Evolutionary conservation across 768 basidiomycete species (phyloP), one percentile per base, ranked within the genome.

Genomic region (Filobasidium wieringae): DNA sequence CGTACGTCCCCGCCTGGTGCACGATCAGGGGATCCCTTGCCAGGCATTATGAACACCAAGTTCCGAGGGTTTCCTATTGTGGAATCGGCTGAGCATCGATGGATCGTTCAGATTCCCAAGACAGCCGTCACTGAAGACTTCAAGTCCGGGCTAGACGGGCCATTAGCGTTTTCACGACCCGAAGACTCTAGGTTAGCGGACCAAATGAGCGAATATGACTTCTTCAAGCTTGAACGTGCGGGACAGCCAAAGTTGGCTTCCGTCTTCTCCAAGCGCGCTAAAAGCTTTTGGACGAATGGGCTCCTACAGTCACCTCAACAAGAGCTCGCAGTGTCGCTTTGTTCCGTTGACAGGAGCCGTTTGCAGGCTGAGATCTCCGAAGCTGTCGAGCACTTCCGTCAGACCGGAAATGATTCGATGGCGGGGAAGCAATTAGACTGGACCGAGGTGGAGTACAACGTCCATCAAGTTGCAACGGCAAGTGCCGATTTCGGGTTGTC

Each of bases 61-160:
- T 87, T 79, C 61, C 79, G 84, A 40, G 80, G 79, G 0, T 70
- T 79, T 60, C 84, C 86, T 1, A 67, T 92, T 36, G 76, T 70
- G 9, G 84, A 80, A 61, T 77, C 77, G 26, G 58, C 68, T 4
- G 72, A 78, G 22, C 79, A 84, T 31, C 79, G 81, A 9, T 96
- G 90, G 89, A 65, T 74, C 29, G 74, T 72, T 58, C 61, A 60
- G 33, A 70, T 73, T 1, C 69, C 69, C 4, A 53, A 64, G 24
- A 53, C 50, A 26, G 53, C 55, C 3, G 9, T 40, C 31, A 58
- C 64, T 0, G 59, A 55, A 34, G 39, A 64, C 36, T 59, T 53
- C 17, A 40, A 34, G 1, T 26, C 11, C 1, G 50, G 50, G 6
- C 63, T 68, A 40, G 70, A 69, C 11, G 55, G 54, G 1, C 65